Evolutionary conservation across 2,329 filamentous ascomycete genomes (phyloP).

Genomic region (Phaeosphaeria sp.): DNA sequence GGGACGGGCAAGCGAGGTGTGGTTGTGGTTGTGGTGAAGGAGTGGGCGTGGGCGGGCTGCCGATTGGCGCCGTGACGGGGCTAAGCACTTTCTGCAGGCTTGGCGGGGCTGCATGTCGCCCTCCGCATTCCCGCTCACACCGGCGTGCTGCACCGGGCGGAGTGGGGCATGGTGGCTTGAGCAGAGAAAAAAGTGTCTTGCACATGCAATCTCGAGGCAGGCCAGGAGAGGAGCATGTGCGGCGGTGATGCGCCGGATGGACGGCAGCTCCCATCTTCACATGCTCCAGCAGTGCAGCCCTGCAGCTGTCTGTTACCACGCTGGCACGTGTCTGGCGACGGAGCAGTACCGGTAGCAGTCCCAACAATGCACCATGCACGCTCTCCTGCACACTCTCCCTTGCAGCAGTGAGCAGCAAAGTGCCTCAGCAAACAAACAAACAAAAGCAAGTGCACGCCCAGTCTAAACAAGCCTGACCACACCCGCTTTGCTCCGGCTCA

Average conservation of each 20-base stretch:
- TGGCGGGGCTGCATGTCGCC: slow-evolving; percentile 12
- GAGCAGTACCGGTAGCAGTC: slow-evolving; percentile 1
- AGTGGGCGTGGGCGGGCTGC: slow-evolving; percentile 2
- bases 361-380: slow-evolving; percentile 5
- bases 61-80: slow-evolving; percentile 19
- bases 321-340: neutral
- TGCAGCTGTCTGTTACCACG: neutral
- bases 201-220: neutral
- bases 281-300: neutral
- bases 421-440: neutral
- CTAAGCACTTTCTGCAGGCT: slow-evolving; percentile 14
- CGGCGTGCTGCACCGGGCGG: slow-evolving; percentile 8
- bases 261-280: neutral
- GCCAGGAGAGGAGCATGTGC: neutral
- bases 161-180: neutral
- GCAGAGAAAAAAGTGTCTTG: neutral
- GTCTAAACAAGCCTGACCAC: neutral
- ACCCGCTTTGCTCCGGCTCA: slow-evolving; percentile 27
- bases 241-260: neutral
- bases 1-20: neutral
- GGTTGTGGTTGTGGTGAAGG: slow-evolving; percentile 1
- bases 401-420: neutral
- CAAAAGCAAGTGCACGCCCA: neutral
- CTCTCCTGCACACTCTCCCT: slow-evolving; percentile 1
- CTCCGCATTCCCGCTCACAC: slow-evolving; percentile 12